A percentile compares a stretch with the other conserved stretches of the same genome.
Evolutionary conservation across 768 basidiomycete genomes (phyloP).

Genomic region (Psilocybe tampanensis): DNA sequence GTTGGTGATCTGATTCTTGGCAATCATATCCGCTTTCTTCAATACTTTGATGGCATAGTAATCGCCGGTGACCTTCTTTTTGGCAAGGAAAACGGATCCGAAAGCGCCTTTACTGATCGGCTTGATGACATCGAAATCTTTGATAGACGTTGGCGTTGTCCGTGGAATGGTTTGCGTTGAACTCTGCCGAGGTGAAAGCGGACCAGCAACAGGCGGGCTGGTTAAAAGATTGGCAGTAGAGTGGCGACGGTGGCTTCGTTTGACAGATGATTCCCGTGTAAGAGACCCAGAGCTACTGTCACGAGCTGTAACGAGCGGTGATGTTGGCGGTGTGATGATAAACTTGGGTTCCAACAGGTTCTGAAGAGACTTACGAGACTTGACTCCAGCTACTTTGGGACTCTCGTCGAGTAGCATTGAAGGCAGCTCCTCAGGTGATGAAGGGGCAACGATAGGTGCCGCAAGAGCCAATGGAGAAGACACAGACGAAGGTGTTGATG

Average conservation of each 20-base stretch:
- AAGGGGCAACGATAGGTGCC: constrained; percentile 77
- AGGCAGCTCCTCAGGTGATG: constrained; percentile 60
- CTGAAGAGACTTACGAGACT: constrained; percentile 65
- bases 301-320: constrained; percentile 58
- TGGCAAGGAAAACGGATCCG: constrained; percentile 96
- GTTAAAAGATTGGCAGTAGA: constrained; percentile 68
- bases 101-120: constrained; percentile 99
- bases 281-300: constrained; percentile 36
- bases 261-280: constrained; percentile 49
- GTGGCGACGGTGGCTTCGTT: constrained; percentile 68
- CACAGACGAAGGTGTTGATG: constrained; percentile 86
- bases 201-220: constrained; percentile 62
- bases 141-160: constrained; percentile 88
- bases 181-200: constrained; percentile 86
- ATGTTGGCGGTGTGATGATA: constrained; percentile 74
- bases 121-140: constrained; percentile 99
- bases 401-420: constrained; percentile 68
- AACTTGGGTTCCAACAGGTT: constrained; percentile 68
- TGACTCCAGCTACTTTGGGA: constrained; percentile 43
- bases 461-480: constrained; percentile 87
- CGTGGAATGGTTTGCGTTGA: constrained; percentile 77
- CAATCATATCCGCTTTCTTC: constrained; percentile 99
- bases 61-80: constrained; percentile 97
- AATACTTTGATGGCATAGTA: constrained; percentile 99
- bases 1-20: constrained; percentile 99